Conservation (phyloP, 2,329 filamentous ascomycete genomes). For the Trichoderma sp. region DNA sequence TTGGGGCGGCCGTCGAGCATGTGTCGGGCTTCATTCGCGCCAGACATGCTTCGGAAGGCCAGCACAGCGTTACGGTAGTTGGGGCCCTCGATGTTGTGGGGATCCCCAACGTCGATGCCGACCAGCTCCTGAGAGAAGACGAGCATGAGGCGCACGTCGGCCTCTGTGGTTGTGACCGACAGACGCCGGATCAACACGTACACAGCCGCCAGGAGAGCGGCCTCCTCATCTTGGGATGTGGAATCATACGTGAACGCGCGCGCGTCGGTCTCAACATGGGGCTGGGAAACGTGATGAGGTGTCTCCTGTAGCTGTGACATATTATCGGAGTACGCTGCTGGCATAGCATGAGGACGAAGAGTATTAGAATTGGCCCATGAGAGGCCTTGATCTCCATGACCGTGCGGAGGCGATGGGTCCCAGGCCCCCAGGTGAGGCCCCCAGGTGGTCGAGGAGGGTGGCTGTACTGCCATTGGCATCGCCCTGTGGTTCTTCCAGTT, state of each 20-base stretch:
- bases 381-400: not conserved
- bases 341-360: too few species aligned
- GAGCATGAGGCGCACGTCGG: slow-evolving; percentile 55
- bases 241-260: slow-evolving; percentile 35
- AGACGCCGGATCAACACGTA: slow-evolving; percentile 53
- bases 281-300: slow-evolving; percentile 29
- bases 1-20: slow-evolving; percentile 56
- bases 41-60: slow-evolving; percentile 50
- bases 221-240: not conserved
- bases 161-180: slow-evolving; percentile 51
- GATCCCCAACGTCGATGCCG: slow-evolving; percentile 49
- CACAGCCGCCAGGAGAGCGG: slow-evolving; percentile 35
- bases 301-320: slow-evolving; percentile 21
- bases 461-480: slow-evolving; percentile 16
- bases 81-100: slow-evolving; percentile 48
- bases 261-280: slow-evolving; percentile 23
- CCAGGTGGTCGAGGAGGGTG: not conserved
- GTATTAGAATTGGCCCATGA: too few species aligned
- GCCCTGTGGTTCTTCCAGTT: slow-evolving; percentile 19
- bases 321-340: too few species aligned
- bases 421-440: not conserved
- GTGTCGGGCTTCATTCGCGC: slow-evolving; percentile 54
- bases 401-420: not conserved
- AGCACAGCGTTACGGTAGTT: slow-evolving; percentile 52
- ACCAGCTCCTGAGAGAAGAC: slow-evolving; percentile 56